Base-by-base conservation (phyloP, 2,329 filamentous ascomycete species). In the Fusarium sp. region DNA sequence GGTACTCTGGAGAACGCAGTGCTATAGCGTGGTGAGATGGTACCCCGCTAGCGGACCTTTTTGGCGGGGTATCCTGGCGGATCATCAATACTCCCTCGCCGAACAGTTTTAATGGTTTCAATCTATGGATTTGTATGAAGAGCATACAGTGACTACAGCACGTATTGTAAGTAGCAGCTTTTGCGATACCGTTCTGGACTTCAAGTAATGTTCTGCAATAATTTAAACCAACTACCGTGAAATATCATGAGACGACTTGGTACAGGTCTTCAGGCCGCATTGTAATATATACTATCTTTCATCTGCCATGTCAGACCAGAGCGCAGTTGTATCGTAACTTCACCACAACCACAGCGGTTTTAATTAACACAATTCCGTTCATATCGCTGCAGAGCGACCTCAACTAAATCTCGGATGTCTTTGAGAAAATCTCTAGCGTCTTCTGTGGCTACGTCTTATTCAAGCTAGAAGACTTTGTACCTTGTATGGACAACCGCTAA, bases 61-160 rank as follows among this genome's bases (percentile, higher is more conserved):
- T 69, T 72, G 70, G 72, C 70, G 72, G 74, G 72, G 76, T 75
- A 66, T 16, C 26, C 8, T n/a, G 10, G 58, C 75, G 75, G 76
- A 77, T 74, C 59, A 77, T 77, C 56, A 62, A 77, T 77, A 65
- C 71, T 76, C 76, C 76, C 47, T 18, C 4, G 33, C 60, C 62
- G 70, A 50, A 47, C 47, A 20, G 13, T 52, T 13, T n/a, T 34
- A 23, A 10, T 13, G n/a, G 16, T 11, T 23, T 6, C 23, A 23
- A 23, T n/a, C n/a, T n/a, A n/a, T 23, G 23, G 23, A 23, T 23
- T 23, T 23, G 23, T 23, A 23, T 3, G 23, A 23, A 23, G 23
- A 23, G 23, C 23, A 23, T 23, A 23, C 23, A 23, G 23, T 23
- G 23, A 23, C 23, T 23, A 23, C 4, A 23, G 23, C 23, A 23